Conservation (phyloP, 208 protist genomes). For the Willaertia magna region DNA sequence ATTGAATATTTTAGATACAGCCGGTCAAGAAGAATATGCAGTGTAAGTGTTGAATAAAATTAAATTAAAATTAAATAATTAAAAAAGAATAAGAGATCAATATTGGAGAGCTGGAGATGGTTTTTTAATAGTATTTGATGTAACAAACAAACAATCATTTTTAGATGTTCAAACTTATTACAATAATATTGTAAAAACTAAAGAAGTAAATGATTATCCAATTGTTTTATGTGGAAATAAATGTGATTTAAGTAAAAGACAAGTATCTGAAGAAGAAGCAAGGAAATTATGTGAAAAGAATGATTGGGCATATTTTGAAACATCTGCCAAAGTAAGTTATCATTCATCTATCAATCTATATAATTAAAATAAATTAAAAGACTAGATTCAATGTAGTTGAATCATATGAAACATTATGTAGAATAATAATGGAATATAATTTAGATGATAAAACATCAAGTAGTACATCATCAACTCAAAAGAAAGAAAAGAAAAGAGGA, state of each 20-base stretch:
- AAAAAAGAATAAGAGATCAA: neutral
- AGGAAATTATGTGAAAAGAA: neutral
- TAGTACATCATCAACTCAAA: neutral
- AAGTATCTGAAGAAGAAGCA: neutral
- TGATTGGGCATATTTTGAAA: neutral
- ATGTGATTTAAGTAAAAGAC: neutral
- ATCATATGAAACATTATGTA: neutral
- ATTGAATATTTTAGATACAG: neutral
- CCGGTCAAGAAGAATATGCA: neutral
- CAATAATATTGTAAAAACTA: neutral
- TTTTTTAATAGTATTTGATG: neutral
- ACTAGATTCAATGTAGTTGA: neutral
- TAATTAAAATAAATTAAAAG: neutral
- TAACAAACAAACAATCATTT: neutral
- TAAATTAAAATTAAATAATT: too few relatives aligned
- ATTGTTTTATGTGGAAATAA: conserved; percentile 4
- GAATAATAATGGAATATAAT: neutral
- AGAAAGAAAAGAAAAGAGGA: neutral
- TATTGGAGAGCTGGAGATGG: neutral
- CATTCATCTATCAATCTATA: too few relatives aligned
- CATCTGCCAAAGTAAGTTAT: neutral
- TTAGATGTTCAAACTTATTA: neutral
- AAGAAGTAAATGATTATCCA: neutral
- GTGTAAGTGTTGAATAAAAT: neutral
- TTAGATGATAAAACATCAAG: neutral